Base-by-base conservation (phyloP, 768 basidiomycete species). In the Xerocomellus amylosporus region DNA sequence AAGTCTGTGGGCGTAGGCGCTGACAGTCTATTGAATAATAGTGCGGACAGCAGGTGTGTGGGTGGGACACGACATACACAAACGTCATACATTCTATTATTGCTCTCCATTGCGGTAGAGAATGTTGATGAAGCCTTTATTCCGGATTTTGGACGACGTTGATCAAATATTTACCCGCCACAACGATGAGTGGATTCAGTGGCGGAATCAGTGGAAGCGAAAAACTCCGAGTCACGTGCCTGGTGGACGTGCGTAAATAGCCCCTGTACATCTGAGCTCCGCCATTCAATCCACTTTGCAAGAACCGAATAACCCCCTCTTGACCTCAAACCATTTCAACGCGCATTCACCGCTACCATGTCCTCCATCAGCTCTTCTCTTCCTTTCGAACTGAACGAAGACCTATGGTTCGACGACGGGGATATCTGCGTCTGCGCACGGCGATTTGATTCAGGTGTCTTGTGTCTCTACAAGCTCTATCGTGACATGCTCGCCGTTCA, bases 321-420 rank as follows among this genome's bases (percentile, higher is more conserved):
- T 22, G 6, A 40, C 49, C 30, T 26, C 26, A n/a, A 28, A 39
- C 37, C 30, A 8, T 9, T 10, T 30, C 46, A 22, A 36, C 12
- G 28, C 17, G n/a, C 12, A 19, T 8, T 39, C 19, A 31, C 13
- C 19, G 13, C 13, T 17, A 20, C 5, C 24, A 39, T 33, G 20
- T 9, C 45, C 24, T 30, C 43, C 7, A 33, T 9, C 24, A 26
- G 2, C n/a, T 39, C 31, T 20, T 17, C 17, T 6, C 36, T 34
- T n/a, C 37, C 36, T 7, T 51, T 55, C 24, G 31, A 55, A 13
- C n/a, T 19, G 4, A 34, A 46, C n/a, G 38, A 40, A 20, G 49
- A 55, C 9, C 8, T 55, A 2, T 55, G 54, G 54, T 55, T 55
- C 33, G 50, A 55, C 17, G 54, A 51, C 24, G 50, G 54, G 31